phyloP scores from a whole-genome alignment of 352 stramenopile species.

The Thalassiosira exigua region DNA sequence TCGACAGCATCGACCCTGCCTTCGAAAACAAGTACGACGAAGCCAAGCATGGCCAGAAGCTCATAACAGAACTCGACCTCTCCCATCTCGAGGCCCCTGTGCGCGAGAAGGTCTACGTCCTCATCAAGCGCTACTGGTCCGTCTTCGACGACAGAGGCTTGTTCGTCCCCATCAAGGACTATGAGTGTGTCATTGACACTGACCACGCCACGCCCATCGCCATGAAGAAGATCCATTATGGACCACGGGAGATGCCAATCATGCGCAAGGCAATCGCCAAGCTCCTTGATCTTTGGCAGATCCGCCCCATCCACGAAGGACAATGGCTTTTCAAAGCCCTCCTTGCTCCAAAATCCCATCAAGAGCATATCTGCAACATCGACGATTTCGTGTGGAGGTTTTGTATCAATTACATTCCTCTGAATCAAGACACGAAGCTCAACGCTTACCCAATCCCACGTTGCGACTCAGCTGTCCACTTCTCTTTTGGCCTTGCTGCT shows the following conservation, averaged over 20 bases:
- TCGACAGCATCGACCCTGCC: neutral
- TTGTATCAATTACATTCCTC: constrained; percentile 50
- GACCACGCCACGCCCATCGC: constrained; percentile 25
- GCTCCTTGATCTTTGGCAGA: constrained; percentile 15
- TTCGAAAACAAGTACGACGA: neutral
- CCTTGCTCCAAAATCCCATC: constrained; percentile 57
- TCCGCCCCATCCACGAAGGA: constrained; percentile 33
- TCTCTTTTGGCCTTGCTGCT: neutral
- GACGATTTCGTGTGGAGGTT: constrained; percentile 56
- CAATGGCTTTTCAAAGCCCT: constrained; percentile 41
- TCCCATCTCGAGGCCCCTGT: neutral
- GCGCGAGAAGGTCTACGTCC: neutral
- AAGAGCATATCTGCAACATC: constrained; percentile 40
- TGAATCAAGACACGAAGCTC: constrained; percentile 39
- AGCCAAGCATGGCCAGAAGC: neutral
- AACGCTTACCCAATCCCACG: constrained; percentile 41
- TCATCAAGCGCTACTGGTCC: constrained; percentile 43
- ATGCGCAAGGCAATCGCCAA: constrained; percentile 26
- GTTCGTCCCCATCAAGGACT: constrained; percentile 27
- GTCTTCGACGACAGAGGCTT: constrained; percentile 33
- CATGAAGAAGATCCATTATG: constrained; percentile 34
- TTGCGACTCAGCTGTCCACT: constrained; percentile 28
- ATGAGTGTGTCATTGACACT: constrained; percentile 48
- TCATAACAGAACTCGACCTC: neutral
- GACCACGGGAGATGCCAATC: constrained; percentile 23